These are phyloP conservation scores for Andrographis paniculata DNA, from an alignment of 305 asterid species.

Conservation along the genomic window DNA sequence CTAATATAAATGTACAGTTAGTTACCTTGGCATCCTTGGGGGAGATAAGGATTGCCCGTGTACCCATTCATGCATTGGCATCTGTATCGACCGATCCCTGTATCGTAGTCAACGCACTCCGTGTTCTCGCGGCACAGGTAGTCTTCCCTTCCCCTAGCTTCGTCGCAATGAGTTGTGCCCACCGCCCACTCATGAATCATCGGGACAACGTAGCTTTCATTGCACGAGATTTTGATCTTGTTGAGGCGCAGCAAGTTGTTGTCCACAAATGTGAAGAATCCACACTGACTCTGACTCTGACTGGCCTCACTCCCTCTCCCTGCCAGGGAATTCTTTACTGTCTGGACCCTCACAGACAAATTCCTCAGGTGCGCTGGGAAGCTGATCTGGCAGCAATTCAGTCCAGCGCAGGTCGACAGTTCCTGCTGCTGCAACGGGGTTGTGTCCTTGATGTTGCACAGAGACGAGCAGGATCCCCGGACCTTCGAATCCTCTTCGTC, in stretches of 20 bases:
- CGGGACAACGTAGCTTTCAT: neutral
- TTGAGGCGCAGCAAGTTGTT: neutral
- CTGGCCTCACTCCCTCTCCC: slow-evolving; percentile 17
- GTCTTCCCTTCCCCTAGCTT: slow-evolving; percentile 14
- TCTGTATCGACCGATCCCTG: slow-evolving; percentile 11
- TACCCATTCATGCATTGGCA: slow-evolving; percentile 20
- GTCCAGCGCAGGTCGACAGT: slow-evolving; percentile 19
- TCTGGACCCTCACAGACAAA: neutral
- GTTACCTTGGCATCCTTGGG: slow-evolving; percentile 25
- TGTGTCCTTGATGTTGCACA: slow-evolving; percentile 17
- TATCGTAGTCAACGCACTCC: slow-evolving; percentile 8
- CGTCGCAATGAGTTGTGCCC: slow-evolving; percentile 22
- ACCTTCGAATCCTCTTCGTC: slow-evolving; percentile 7
- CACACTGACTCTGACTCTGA: too few relatives aligned
- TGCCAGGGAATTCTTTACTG: slow-evolving; percentile 17
- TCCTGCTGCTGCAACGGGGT: neutral
- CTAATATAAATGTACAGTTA: neutral
- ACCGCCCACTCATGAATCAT: slow-evolving; percentile 22
- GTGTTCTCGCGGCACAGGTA: slow-evolving; percentile 16
- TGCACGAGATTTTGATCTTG: slow-evolving; percentile 14
- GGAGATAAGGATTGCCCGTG: slow-evolving; percentile 26
- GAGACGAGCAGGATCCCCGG: slow-evolving; percentile 23
- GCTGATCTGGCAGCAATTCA: slow-evolving; percentile 28
- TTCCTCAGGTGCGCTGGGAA: slow-evolving; percentile 9
- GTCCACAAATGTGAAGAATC: slow-evolving; percentile 17